Percentiles rank a stretch among this genome's conserved stretches.
Evolutionary conservation across 2,329 filamentous ascomycete species (phyloP).

Genomic region (Akanthomyces dipterigenus): DNA sequence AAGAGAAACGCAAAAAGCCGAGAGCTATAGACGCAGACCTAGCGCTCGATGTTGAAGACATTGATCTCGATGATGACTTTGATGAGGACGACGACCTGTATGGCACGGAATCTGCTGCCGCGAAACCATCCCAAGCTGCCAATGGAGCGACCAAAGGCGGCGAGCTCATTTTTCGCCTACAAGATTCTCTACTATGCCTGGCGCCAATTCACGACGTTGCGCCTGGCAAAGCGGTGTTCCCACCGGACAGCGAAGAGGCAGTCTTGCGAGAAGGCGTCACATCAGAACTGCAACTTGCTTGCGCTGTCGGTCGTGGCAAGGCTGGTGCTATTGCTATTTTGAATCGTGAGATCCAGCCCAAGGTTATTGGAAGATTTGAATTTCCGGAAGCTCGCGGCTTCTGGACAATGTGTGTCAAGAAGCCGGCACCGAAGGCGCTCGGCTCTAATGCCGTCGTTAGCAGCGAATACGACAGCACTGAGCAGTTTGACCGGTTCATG

Average conservation of each 20-base stretch:
- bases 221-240: conserved; percentile 50
- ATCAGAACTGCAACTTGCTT: conserved; percentile 53
- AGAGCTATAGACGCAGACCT: conserved; percentile 49
- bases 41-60: conserved; percentile 43
- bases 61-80: conserved; percentile 48
- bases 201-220: conserved; percentile 73
- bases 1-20: conserved; percentile 58
- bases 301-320: conserved; percentile 56
- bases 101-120: conserved; percentile 56
- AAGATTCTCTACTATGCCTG: conserved; percentile 71
- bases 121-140: conserved; percentile 40
- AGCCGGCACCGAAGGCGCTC: conserved; percentile 55
- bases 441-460: conserved; percentile 42
- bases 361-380: conserved; percentile 60
- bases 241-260: conserved; percentile 38
- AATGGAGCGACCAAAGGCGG: conserved; percentile 44
- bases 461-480: conserved; percentile 50
- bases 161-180: conserved; percentile 65
- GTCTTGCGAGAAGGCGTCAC: conserved; percentile 37
- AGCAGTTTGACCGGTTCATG: conserved; percentile 70
- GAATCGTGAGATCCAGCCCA: conserved; percentile 70
- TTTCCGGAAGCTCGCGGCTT: conserved; percentile 68
- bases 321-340: conserved; percentile 68
- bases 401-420: conserved; percentile 73
- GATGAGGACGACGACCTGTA: conserved; percentile 58